Base-by-base conservation (phyloP, 805 yeast species). In the Sugiyamaella chiloensis region DNA sequence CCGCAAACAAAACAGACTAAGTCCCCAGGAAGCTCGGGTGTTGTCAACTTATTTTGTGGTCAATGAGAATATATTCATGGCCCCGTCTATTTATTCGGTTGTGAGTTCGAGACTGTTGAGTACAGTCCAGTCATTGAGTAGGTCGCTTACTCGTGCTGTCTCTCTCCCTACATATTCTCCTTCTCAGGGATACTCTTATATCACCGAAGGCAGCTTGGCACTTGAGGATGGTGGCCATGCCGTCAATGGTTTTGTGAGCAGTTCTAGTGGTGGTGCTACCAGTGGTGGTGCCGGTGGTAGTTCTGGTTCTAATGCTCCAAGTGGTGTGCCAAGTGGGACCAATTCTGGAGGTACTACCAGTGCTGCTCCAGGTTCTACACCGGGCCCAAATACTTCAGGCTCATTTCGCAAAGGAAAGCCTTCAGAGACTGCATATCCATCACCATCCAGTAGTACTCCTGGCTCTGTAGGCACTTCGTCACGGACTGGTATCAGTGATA, bases 41-140 rank as follows among this genome's bases (percentile, higher is more conserved):
- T 58, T 87, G 8, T 80, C 87, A 24, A 95, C 88, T 54, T 91
- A 86, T 66, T 91, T 87, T 64, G 83, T 91, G 40, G 80, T 89
- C 34, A 96, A 96, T 3, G 95, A 96, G 16, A 89, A 87, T 60
- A 84, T 93, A 1, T 93, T 89, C 66, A 91, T 87, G 80, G 84
- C 96, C 0, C 97, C 97, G 0, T 70, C 79, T 14, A 74, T 87
- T 0, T 80, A 81, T 59, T 81, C 85, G 31, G 76, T 90, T 2
- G 70, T 91, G 5, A 78, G 86, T 16, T 81, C 90, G 29, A 69
- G 97, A 51, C 65, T 88, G 27, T 66, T 82, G 54, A 73, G 83
- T 35, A 70, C 81, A 2, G 66, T 69, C 5, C 60, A 62, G 42
- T 61, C 66, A 48, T 58, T 83, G 35, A 66, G 73, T 20, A 69